These are phyloP conservation scores for Xylaria sp. DNA, from an alignment of 2,329 filamentous ascomycete species.

Conservation along the genomic window DNA sequence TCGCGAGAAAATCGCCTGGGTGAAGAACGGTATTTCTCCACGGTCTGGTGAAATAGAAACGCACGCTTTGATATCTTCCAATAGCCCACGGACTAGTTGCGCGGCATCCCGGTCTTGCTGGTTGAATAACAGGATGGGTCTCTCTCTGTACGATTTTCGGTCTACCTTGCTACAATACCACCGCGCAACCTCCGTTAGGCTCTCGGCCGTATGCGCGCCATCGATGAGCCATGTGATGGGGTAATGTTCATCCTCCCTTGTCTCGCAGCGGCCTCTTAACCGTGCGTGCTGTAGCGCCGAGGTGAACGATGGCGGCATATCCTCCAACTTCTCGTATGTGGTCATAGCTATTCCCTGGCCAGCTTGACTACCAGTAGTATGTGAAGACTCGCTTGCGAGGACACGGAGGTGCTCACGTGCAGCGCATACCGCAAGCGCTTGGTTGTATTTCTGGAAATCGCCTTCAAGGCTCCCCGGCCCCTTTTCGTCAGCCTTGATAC, in stretches of 20 bases:
- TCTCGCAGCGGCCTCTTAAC: conserved; percentile 83
- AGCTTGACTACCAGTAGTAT: conserved; percentile 11
- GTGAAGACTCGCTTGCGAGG: conserved; percentile 27
- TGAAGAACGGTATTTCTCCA: conserved; percentile 63
- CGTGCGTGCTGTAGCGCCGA: conserved; percentile 73
- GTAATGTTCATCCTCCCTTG: conserved; percentile 55
- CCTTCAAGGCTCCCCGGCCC: conserved; percentile 56
- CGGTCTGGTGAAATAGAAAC: not conserved
- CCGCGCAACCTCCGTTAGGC: conserved; percentile 76
- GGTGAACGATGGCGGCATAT: conserved; percentile 66
- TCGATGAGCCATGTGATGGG: conserved; percentile 82
- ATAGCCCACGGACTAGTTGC: conserved; percentile 71
- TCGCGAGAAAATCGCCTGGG: conserved; percentile 81
- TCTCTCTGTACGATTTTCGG: conserved; percentile 24
- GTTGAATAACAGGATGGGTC: conserved; percentile 82
- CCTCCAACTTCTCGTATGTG: conserved; percentile 36
- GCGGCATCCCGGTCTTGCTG: conserved; percentile 86
- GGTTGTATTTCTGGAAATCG: conserved; percentile 68
- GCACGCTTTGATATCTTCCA: conserved; percentile 62
- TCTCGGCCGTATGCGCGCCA: conserved; percentile 88
- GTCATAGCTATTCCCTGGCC: conserved; percentile 10
- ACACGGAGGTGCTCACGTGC: conserved; percentile 67
- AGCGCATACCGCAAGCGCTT: conserved; percentile 66
- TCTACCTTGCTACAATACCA: conserved; percentile 73
- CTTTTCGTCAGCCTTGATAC: conserved; percentile 45